These are phyloP conservation scores for Globisporangium radiosum DNA, from an alignment of 352 stramenopile genomes.

Conservation along the genomic window DNA sequence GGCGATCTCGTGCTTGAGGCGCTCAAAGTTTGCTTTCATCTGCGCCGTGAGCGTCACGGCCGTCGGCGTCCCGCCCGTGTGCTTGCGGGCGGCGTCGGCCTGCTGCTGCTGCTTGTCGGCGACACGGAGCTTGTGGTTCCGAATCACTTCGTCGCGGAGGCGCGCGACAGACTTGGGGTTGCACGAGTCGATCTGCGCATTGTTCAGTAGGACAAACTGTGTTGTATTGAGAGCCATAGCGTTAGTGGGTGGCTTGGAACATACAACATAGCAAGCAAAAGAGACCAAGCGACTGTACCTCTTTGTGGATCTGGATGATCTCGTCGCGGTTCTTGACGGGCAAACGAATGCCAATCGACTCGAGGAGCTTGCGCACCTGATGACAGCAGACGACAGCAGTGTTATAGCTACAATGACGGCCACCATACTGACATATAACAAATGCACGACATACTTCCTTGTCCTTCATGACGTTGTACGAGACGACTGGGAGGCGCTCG, in stretches of 20 bases:
- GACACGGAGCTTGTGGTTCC: slow-evolving; percentile 47
- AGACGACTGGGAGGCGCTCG: slow-evolving; percentile 67
- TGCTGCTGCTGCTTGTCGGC: slow-evolving; percentile 28
- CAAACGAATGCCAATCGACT: slow-evolving; percentile 54
- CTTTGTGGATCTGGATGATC: slow-evolving; percentile 86
- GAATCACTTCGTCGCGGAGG: slow-evolving; percentile 61
- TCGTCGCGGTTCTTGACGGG: slow-evolving; percentile 69
- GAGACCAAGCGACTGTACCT: slow-evolving; percentile 27
- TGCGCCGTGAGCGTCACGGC: slow-evolving; percentile 27
- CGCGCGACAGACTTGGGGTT: slow-evolving; percentile 61
- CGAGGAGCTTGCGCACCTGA: slow-evolving; percentile 51
- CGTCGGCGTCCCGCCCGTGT: slow-evolving; percentile 21
- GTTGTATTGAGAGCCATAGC: no score
- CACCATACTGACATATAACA: no score
- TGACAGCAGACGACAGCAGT: no score
- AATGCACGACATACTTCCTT: slow-evolving; percentile 32
- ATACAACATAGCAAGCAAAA: no score
- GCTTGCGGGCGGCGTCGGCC: slow-evolving; percentile 25
- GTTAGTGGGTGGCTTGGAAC: no score
- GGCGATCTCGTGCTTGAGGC: slow-evolving; percentile 61
- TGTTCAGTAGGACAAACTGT: slow-evolving; percentile 73
- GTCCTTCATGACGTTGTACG: slow-evolving; percentile 83
- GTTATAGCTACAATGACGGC: no score
- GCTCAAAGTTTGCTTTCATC: slow-evolving; percentile 74
- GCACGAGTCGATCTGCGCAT: slow-evolving; percentile 74